phyloP scores from a whole-genome alignment of 208 protist species.

The Leishmania braziliensis region DNA sequence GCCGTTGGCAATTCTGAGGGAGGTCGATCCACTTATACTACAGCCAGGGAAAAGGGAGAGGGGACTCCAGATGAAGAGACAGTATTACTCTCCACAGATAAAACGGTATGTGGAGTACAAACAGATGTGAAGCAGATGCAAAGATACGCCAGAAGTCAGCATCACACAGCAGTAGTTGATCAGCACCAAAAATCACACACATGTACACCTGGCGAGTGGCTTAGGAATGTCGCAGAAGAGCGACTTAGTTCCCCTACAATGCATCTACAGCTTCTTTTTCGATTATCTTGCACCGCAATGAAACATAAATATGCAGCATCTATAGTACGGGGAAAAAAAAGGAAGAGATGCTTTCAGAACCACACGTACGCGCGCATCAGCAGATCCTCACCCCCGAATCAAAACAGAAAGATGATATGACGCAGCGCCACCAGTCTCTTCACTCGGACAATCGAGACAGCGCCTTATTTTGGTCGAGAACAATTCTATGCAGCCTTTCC shows the following conservation, averaged over 20 bases:
- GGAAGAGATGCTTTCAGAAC: neutral
- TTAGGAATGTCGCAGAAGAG: neutral
- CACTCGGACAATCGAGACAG: constrained; percentile 69
- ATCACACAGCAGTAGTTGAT: neutral
- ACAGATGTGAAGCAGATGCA: neutral
- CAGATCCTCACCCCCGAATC: too few relatives aligned
- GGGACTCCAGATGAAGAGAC: neutral
- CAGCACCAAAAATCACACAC: too few relatives aligned
- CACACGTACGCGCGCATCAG: too few relatives aligned
- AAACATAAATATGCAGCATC: neutral
- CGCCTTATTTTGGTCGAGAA: constrained; percentile 77
- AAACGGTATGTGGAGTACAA: neutral
- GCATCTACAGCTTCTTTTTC: neutral
- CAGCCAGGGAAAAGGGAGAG: neutral
- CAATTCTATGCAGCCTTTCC: constrained; percentile 76
- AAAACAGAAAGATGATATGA: constrained; percentile 1
- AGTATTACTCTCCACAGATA: neutral
- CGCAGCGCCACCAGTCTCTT: neutral
- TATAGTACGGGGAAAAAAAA: neutral
- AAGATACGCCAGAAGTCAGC: neutral
- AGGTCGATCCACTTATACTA: neutral
- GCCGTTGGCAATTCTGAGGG: neutral
- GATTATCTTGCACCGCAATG: neutral
- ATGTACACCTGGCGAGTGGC: neutral
- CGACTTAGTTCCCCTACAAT: neutral